Evolutionary conservation across 2,329 filamentous ascomycete genomes (phyloP).

Genomic region (Orbilia quercus): DNA sequence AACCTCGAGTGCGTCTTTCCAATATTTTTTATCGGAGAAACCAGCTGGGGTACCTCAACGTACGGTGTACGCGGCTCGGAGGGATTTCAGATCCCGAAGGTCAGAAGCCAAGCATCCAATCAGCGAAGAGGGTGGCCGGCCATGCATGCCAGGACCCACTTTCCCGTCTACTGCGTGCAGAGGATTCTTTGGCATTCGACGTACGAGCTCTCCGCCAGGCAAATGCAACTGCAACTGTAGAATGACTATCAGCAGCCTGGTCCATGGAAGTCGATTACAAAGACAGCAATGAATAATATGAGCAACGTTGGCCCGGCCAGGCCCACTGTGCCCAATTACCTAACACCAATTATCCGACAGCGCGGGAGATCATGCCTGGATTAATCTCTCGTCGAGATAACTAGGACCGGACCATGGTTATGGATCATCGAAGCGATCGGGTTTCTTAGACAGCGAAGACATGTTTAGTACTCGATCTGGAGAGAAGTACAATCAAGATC

Average conservation of each 20-base stretch:
- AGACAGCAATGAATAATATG: not conserved
- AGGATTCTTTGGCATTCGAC: too few relatives aligned
- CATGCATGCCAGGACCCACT: not conserved
- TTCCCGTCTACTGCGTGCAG: not conserved
- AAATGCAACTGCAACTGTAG: too few relatives aligned
- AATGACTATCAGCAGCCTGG: too few relatives aligned
- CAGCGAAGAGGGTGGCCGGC: constrained; percentile 4
- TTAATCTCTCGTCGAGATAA: not conserved
- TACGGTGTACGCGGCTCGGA: constrained; percentile 27
- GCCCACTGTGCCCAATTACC: not conserved
- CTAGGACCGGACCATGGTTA: too few relatives aligned
- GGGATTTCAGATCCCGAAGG: constrained; percentile 35
- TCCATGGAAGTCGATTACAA: not conserved
- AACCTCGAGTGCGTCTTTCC: not conserved
- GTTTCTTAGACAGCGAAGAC: too few relatives aligned
- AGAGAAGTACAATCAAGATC: not conserved
- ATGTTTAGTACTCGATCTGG: too few relatives aligned
- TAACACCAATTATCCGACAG: not conserved
- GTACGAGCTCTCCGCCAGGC: too few relatives aligned
- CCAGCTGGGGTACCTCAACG: constrained; percentile 10
- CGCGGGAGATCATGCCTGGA: not conserved
- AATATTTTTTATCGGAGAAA: constrained; percentile 24
- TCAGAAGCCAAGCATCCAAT: too few relatives aligned
- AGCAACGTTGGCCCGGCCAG: too few relatives aligned
- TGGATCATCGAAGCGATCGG: too few relatives aligned